Conservation (phyloP, 176 grass and related monocot species). For the Eleusine indica region DNA sequence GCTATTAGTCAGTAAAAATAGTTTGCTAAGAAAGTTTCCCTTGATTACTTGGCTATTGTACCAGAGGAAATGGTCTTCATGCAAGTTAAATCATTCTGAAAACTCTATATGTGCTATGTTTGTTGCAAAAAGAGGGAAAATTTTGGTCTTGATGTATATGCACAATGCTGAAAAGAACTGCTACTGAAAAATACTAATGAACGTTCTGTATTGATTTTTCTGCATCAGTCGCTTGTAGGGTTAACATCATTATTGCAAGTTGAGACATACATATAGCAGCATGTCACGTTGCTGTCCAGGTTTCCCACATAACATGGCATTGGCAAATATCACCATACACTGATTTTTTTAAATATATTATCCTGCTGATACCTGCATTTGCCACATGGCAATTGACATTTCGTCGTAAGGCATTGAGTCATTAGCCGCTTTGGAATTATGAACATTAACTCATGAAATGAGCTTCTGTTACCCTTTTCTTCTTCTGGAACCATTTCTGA, state of each 20-base stretch:
- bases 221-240: conserved; percentile 16
- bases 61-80: not conserved
- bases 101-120: not conserved
- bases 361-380: conserved; percentile 14
- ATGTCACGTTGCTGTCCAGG: conserved; percentile 20
- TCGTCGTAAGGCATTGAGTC: not conserved
- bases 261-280: conserved; percentile 27
- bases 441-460: not conserved
- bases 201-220: conserved; percentile 13
- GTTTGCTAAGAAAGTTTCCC: not conserved
- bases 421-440: not conserved
- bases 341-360: not conserved
- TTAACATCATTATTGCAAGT: conserved; percentile 25
- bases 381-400: not conserved
- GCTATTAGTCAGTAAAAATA: not conserved
- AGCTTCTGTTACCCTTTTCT: not conserved
- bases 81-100: conserved; percentile 4
- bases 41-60: conserved; percentile 14
- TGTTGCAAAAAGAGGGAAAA: conserved; percentile 28
- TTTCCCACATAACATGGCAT: conserved; percentile 1
- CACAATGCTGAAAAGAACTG: not conserved
- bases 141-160: not conserved
- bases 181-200: not conserved
- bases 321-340: not conserved
- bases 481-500: conserved; percentile 41